Evolutionary conservation across 441 rosid genomes (phyloP).

Genomic region (Syzygium syzygioides): DNA sequence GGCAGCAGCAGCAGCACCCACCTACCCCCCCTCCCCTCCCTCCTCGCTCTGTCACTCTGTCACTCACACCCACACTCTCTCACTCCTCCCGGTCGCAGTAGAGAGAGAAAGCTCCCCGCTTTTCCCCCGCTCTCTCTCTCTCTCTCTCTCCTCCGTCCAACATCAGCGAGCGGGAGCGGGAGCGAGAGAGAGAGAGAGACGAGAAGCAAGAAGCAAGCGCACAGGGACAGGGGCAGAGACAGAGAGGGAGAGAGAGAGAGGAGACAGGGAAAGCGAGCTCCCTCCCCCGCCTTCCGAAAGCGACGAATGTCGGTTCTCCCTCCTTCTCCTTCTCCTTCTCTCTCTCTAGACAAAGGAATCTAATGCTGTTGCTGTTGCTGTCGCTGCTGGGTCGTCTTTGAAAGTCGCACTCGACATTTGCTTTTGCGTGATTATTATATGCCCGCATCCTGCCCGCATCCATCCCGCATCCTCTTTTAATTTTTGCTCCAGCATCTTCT

Average conservation of each 20-base stretch:
- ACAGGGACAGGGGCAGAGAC: not conserved
- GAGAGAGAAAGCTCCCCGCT: not conserved
- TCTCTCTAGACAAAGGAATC: conserved; percentile 4
- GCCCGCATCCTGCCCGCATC: not conserved
- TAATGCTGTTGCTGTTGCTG: not conserved
- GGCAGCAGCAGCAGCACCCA: not conserved
- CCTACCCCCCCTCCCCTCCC: too few species aligned
- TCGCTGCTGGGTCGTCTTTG: not conserved
- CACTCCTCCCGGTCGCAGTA: not conserved
- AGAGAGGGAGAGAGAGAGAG: not conserved
- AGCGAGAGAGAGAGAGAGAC: too few species aligned
- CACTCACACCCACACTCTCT: not conserved
- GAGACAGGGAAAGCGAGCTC: not conserved
- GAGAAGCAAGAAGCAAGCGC: too few species aligned
- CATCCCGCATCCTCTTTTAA: not conserved
- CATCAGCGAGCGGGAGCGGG: too few species aligned
- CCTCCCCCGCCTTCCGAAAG: not conserved
- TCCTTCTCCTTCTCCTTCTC: not conserved
- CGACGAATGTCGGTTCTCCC: conserved; percentile 26
- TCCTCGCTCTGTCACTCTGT: not conserved
- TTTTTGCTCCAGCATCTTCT: not conserved
- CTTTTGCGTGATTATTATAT: not conserved
- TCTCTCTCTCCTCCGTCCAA: not conserved
- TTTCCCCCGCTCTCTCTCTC: not conserved
- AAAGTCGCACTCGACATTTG: not conserved